A percentile compares a stretch with the other conserved stretches of the same genome.
These are phyloP conservation scores for Wickerhamiella cacticola DNA, from an alignment of 805 yeast species.

Conservation along the genomic window DNA sequence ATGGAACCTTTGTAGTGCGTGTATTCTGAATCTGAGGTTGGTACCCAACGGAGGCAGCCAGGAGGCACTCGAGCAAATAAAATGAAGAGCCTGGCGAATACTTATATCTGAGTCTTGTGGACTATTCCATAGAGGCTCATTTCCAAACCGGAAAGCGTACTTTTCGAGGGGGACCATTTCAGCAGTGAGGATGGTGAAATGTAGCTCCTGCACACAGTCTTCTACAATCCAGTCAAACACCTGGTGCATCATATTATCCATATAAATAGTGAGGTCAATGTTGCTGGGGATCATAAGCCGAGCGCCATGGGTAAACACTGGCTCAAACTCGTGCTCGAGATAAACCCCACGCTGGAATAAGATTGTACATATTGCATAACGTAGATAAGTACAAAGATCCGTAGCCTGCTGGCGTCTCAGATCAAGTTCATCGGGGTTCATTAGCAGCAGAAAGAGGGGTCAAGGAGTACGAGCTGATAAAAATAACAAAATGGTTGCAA, in stretches of 20 bases:
- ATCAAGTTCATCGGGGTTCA: background rate
- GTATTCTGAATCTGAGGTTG: background rate
- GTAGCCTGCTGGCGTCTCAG: background rate
- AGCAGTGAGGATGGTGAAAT: background rate
- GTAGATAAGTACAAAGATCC: background rate
- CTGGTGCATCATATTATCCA: constrained; percentile 4
- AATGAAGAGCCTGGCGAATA: background rate
- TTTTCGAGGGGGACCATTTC: background rate
- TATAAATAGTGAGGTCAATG: background rate
- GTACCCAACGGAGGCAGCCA: background rate
- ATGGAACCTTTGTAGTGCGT: background rate
- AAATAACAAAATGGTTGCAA: too few species aligned
- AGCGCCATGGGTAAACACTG: background rate
- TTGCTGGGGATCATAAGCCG: background rate
- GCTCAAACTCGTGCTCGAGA: background rate
- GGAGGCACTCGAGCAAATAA: background rate
- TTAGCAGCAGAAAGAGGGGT: background rate
- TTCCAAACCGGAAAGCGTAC: background rate
- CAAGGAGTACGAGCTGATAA: too few species aligned
- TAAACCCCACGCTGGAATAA: constrained; percentile 1
- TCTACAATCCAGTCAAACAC: background rate
- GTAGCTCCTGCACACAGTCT: background rate
- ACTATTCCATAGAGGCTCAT: background rate
- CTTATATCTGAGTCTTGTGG: background rate
- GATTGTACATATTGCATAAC: constrained; percentile 1